These are phyloP conservation scores for Zygnema circumcarinatum DNA, from an alignment of 139 green algal genomes.

Conservation along the genomic window DNA sequence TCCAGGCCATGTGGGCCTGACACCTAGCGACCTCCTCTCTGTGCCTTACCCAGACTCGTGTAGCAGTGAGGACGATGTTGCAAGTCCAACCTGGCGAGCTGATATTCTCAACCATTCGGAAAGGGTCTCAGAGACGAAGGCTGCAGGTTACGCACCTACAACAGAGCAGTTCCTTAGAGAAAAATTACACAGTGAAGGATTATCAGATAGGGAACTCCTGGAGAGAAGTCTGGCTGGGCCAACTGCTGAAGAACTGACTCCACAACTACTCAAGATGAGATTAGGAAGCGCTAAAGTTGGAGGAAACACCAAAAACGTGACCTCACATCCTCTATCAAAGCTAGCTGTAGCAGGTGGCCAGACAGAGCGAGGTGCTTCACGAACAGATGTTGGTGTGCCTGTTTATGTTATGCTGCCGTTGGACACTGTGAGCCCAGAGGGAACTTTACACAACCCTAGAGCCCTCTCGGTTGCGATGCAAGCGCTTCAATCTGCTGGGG, in stretches of 20 bases:
- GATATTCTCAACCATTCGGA: neutral
- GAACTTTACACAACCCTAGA: constrained; percentile 76
- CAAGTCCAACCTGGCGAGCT: neutral
- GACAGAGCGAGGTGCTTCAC: neutral
- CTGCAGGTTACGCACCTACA: neutral
- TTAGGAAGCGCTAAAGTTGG: neutral
- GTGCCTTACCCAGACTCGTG: neutral
- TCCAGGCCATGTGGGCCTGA: neutral
- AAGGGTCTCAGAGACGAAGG: neutral
- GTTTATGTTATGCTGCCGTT: constrained; percentile 87
- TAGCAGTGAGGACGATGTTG: neutral
- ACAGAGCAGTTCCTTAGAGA: neutral
- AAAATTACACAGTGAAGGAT: neutral
- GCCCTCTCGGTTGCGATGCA: constrained; percentile 81
- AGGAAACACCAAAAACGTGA: neutral
- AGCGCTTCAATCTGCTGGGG: constrained; percentile 74
- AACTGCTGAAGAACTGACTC: neutral
- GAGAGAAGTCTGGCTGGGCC: neutral
- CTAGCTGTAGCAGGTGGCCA: neutral
- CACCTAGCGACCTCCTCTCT: neutral
- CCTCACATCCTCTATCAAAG: neutral
- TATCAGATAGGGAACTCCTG: neutral
- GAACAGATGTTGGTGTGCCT: constrained; percentile 4
- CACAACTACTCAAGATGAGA: neutral
- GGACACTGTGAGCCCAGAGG: constrained; percentile 82